Base-by-base conservation (phyloP, 139 green algal genomes). In the Mesostigma viride region DNA sequence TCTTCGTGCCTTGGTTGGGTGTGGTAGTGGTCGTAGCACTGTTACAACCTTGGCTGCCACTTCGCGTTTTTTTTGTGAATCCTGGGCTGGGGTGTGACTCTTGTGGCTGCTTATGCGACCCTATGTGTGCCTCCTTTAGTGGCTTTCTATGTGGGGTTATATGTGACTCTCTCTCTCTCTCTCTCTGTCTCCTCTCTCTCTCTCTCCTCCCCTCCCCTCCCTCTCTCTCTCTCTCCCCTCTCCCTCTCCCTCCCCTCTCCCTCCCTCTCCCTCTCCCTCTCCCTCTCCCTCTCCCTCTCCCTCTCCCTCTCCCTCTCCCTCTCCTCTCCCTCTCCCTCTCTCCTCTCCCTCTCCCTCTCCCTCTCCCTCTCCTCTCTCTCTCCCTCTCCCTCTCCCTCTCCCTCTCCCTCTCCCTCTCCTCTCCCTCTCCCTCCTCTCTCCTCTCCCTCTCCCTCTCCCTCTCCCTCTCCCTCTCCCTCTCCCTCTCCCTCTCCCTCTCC, bases 381-480 rank as follows among this genome's bases (percentile, higher is more conserved):
- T 20, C 60, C 11, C 11, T 67, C 60, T 61, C 60, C 60, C n/a
- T 6, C 60, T 17, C n/a, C 60, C 20, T 8, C 60, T 61, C 60
- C 60, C 11, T 8, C 11, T 17, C 11, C 60, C 60, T n/a, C n/a
- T n/a, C n/a, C n/a, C n/a, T n/a, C n/a, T n/a, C n/a, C n/a, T n/a
- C n/a, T n/a, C n/a, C n/a, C n/a, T n/a, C n/a, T n/a, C n/a, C n/a
- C n/a, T n/a, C n/a, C n/a, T n/a, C n/a, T n/a, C n/a, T n/a, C n/a
- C n/a, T n/a, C n/a, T n/a, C n/a, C n/a, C n/a, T n/a, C n/a, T n/a
- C n/a, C n/a, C n/a, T n/a, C n/a, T n/a, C n/a, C n/a, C n/a, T n/a
- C n/a, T n/a, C n/a, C n/a, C n/a, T n/a, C n/a, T n/a, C n/a, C n/a
- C n/a, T n/a, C n/a, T n/a, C n/a, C n/a, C n/a, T n/a, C n/a, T n/a